phyloP scores from a whole-genome alignment of 495 filamentous ascomycete genomes.

The Hypoxylon crocopeplum region DNA sequence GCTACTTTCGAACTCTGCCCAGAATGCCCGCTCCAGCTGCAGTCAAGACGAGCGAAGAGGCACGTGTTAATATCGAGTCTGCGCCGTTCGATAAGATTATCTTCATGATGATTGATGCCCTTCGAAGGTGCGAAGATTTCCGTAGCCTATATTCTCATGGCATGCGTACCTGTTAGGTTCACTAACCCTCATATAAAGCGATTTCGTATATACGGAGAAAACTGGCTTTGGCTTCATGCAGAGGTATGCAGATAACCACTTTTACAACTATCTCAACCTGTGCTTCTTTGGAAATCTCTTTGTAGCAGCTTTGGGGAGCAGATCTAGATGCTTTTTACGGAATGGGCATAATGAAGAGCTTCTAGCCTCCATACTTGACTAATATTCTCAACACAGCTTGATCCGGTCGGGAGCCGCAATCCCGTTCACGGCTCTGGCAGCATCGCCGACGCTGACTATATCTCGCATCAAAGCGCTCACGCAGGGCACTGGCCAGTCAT shows the following conservation, averaged over 20 bases:
- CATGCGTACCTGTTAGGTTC: too few relatives aligned
- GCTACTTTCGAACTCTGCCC: neutral
- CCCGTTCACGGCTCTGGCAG: slow-evolving; percentile 1
- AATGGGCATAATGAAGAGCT: too few relatives aligned
- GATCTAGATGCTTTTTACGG: too few relatives aligned
- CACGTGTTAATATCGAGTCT: too few relatives aligned
- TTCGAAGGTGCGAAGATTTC: too few relatives aligned
- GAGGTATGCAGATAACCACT: neutral
- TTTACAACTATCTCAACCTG: neutral
- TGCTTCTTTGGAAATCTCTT: too few relatives aligned
- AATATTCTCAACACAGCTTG: neutral
- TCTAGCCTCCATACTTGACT: too few relatives aligned
- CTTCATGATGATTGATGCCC: slow-evolving; percentile 13
- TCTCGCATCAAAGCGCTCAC: slow-evolving; percentile 12
- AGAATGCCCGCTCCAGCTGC: neutral
- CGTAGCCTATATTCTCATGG: too few relatives aligned
- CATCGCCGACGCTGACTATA: slow-evolving; percentile 4
- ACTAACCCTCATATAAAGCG: neutral
- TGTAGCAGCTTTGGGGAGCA: too few relatives aligned
- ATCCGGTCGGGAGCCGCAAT: slow-evolving; percentile 6
- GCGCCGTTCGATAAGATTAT: slow-evolving; percentile 13
- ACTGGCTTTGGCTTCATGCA: slow-evolving; percentile 6
- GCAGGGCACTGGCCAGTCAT: slow-evolving; percentile 5
- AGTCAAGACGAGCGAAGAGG: neutral
- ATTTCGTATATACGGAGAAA: slow-evolving; percentile 5